These are phyloP conservation scores for Sclerotiophoma versabilis DNA, from an alignment of 2,329 filamentous ascomycete genomes.

Conservation along the genomic window DNA sequence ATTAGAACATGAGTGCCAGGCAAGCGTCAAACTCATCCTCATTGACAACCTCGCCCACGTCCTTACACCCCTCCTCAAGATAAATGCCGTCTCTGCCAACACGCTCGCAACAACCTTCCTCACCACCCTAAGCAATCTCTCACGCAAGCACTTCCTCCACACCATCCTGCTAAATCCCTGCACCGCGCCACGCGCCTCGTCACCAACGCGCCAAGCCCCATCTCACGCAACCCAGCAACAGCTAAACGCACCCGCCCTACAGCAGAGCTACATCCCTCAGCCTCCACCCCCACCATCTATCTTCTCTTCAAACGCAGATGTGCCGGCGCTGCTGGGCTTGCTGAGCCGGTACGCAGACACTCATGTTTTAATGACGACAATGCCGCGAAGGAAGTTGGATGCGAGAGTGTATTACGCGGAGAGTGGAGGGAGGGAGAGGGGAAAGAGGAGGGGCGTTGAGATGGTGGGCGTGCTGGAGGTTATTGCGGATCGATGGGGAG, in stretches of 20 bases:
- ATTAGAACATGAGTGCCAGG: not conserved
- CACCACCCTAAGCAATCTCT: constrained; percentile 50
- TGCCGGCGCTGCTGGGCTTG: constrained; percentile 50
- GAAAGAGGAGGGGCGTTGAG: constrained; percentile 21
- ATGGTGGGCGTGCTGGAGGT: constrained; percentile 54
- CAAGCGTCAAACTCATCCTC: constrained; percentile 31
- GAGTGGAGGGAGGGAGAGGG: constrained; percentile 15
- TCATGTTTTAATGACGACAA: constrained; percentile 50
- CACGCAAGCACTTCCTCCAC: constrained; percentile 46
- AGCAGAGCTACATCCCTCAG: constrained; percentile 13
- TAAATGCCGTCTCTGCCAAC: constrained; percentile 49
- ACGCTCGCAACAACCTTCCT: constrained; percentile 52
- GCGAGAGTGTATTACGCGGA: constrained; percentile 40
- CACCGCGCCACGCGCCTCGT: constrained; percentile 17
- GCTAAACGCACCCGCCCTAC: constrained; percentile 1
- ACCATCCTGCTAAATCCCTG: constrained; percentile 51
- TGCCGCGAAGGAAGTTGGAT: constrained; percentile 48
- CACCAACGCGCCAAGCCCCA: constrained; percentile 6
- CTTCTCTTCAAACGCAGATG: constrained; percentile 47
- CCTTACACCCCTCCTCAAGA: constrained; percentile 48
- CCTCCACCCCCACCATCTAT: constrained; percentile 46
- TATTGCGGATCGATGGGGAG: constrained; percentile 50
- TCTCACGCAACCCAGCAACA: not conserved
- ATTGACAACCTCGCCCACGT: constrained; percentile 52
- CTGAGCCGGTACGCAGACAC: constrained; percentile 50